Evolutionary conservation across 306 rosid species (phyloP), one percentile per base, ranked within the genome.

Genomic region (Dryas drummondii): DNA sequence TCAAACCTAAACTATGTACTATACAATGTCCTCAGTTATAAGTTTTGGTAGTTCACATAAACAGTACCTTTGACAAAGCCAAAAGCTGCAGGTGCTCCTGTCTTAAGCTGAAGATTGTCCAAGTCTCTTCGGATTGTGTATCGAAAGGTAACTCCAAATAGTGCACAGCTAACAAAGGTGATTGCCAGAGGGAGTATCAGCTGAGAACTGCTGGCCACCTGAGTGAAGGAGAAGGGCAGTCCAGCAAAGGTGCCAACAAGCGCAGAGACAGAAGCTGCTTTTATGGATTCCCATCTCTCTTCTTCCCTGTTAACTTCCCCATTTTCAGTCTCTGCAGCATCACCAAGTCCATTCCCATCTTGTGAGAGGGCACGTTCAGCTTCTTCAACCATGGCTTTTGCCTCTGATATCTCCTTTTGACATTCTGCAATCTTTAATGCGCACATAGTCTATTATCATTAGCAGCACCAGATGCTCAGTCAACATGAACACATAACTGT

Each of bases 51-150:
- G 0, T 32, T 32, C 37, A 32, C 37, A 32, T 32, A 17, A 51
- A 27, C 4, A 42, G 13, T 91, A 90, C 98, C 98, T 87, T 91
- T 94, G 74, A 91, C 94, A 52, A 94, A 83, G 48, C 90, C 96
- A 60, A 94, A 94, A 54, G 97, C 98, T 37, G 96, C 96, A 17
- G 93, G 83, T 32, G 83, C 74, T 47, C 98, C 98, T 3, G 97
- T 84, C 83, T 94, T 94, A 11, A 94, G 98, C 53, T 90, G 93
- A 81, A 77, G 41, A 65, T 94, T 84, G 58, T 94, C 91, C 80
- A 91, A 74, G 85, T 94, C 83, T 82, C 91, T 88, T 81, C 98
- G 83, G 26, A 90, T 42, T 2, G 93, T 56, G 72, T 91, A 91
- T 60, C 98, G 83, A 42, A 85, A 94, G 58, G 96, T 91, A 40